phyloP scores from a whole-genome alignment of 805 yeast species.

The Metschnikowia drakensbergensis region DNA sequence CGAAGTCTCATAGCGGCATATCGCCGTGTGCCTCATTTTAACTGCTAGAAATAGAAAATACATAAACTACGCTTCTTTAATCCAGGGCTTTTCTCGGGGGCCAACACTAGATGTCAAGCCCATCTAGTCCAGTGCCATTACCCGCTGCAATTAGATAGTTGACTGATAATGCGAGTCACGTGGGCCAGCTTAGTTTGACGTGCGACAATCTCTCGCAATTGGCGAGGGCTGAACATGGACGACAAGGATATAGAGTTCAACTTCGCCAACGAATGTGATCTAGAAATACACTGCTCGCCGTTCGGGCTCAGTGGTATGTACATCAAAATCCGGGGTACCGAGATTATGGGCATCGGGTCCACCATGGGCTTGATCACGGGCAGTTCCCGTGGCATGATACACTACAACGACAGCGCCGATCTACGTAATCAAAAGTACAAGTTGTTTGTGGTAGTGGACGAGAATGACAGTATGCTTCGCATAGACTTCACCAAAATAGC shows the following conservation, averaged over 20 bases:
- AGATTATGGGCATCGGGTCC: constrained; percentile 51
- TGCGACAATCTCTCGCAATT: not conserved
- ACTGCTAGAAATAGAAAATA: no score
- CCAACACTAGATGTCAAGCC: no score
- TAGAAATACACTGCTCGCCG: constrained; percentile 55
- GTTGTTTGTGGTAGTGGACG: constrained; percentile 46
- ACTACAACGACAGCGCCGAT: constrained; percentile 47
- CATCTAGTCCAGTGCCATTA: no score
- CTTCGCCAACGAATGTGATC: constrained; percentile 48
- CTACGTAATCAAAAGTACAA: constrained; percentile 46
- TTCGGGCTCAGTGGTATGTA: constrained; percentile 52
- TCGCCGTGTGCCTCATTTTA: no score
- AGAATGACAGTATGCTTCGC: constrained; percentile 42
- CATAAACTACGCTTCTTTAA: no score
- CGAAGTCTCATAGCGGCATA: no score
- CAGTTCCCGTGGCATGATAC: constrained; percentile 44
- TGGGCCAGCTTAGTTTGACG: not conserved
- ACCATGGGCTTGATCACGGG: constrained; percentile 58
- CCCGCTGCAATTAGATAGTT: no score
- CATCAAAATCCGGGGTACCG: constrained; percentile 45
- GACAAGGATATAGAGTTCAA: constrained; percentile 28
- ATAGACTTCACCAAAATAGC: constrained; percentile 51
- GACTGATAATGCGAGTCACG: not conserved
- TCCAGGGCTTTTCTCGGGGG: no score
- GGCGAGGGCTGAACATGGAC: not conserved